Evolutionary conservation across 2,329 filamentous ascomycete genomes (phyloP).

Genomic region (Nemania sp.): DNA sequence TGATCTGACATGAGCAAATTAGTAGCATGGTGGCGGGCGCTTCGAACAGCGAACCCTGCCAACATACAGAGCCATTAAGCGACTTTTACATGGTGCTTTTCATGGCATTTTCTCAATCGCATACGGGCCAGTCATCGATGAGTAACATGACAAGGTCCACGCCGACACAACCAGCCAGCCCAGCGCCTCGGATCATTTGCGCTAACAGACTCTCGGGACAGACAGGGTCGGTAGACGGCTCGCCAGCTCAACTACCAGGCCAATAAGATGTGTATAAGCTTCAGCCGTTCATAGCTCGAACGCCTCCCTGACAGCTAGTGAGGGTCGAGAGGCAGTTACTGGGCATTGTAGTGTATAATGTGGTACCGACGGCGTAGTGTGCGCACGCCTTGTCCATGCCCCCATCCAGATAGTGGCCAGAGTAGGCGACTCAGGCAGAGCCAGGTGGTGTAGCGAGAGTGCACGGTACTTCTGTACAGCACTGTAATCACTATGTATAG

Average conservation of each 20-base stretch:
- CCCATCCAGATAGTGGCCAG: background rate
- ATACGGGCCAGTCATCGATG: background rate
- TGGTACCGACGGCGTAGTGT: too few species aligned
- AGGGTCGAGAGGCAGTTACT: background rate
- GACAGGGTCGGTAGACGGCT: slow-evolving; percentile 13
- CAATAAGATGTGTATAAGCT: slow-evolving; percentile 14
- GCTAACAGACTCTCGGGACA: slow-evolving; percentile 26
- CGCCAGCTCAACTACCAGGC: slow-evolving; percentile 6
- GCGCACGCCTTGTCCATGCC: too few species aligned
- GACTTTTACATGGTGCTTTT: too few species aligned
- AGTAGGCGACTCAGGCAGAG: too few species aligned
- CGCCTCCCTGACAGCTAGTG: slow-evolving; percentile 4
- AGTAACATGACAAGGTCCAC: slow-evolving; percentile 3
- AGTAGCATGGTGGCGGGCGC: too few species aligned
- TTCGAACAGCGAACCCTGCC: background rate
- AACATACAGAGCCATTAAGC: too few species aligned
- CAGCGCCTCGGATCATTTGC: background rate
- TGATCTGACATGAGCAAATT: background rate
- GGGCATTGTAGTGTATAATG: background rate
- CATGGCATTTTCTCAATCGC: slow-evolving; percentile 4
- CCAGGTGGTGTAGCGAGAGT: too few species aligned
- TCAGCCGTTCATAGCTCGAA: slow-evolving; percentile 19
- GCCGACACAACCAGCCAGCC: slow-evolving; percentile 15
- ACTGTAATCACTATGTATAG: background rate
- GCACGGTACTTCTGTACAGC: too few species aligned